Evolutionary conservation across 495 filamentous ascomycete species (phyloP), one percentile per base, ranked within the genome.

Genomic region (Aspergillus heteromorphus): DNA sequence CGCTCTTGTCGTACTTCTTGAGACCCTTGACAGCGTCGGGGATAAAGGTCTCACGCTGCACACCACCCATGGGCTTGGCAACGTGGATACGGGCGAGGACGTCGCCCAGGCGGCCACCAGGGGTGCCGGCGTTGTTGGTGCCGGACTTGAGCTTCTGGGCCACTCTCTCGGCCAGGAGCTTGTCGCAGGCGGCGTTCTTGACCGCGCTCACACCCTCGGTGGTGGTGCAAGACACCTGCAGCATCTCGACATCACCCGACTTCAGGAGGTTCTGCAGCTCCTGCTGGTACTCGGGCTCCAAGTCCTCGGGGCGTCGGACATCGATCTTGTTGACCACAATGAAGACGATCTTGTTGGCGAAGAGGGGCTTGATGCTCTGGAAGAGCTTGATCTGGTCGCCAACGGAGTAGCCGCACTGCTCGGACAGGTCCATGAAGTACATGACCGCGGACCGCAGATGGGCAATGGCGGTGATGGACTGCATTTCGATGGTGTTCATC

Each of bases 401-500:
- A 41, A 98, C 87, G 2, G 89, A 91, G 77, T 97, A 98, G 31
- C 93, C 93, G 58, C 93, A 98, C 76, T 97, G 91, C 74, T 97
- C 95, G 16, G 89, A 93, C 54, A 97, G 80, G 74, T 97, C 93
- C 84, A 98, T 96, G 73, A 98, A 98, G 73, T 97, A 98, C 51
- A 96, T 76, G 53, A 97, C 91, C 20, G 92, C 92, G 25, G 89
- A 92, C 47, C 93, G 84, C 54, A 98, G 76, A 79, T 98, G 93
- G 40, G 93, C 93, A 72, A 98, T 95, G 9, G 93, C 93, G 11
- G 92, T 97, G 57, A 98, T 97, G 14, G 87, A 91, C 70, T 91
- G 93, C 92, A 97, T 97, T 72, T 98, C 95, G 68, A 98, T 98
- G 9, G 93, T 97, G 74, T 97, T 98, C 93, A 98, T 98, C 75